Evolutionary conservation across 1,139 yeast species (phyloP).

Genomic region (Yamadazyma trypodendri): DNA sequence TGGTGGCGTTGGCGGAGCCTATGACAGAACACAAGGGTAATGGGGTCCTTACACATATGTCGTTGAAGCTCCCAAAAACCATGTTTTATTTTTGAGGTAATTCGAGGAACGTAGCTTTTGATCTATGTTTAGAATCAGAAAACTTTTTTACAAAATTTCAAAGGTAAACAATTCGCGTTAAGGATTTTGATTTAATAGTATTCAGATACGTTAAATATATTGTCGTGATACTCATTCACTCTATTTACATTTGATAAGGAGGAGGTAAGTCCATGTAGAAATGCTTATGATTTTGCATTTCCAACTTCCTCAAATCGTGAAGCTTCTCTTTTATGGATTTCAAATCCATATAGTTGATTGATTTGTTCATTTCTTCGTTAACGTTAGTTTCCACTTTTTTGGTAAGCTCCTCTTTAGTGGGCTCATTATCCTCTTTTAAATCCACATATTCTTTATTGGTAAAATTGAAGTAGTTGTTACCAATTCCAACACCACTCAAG

Average conservation of each 20-base stretch:
- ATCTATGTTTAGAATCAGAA: constrained; percentile 1
- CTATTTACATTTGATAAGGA: constrained; percentile 15
- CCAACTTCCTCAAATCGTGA: constrained; percentile 17
- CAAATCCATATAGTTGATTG: constrained; percentile 35
- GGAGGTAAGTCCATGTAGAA: constrained; percentile 17
- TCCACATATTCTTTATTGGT: constrained; percentile 25
- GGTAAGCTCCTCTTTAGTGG: background rate
- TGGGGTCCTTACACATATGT: constrained; percentile 66
- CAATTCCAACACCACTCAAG: constrained; percentile 36
- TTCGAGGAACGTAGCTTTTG: no score
- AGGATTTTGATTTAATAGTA: no score
- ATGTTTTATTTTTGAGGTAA: constrained; percentile 20
- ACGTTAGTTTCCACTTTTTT: background rate
- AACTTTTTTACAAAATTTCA: background rate
- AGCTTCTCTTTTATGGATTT: constrained; percentile 23
- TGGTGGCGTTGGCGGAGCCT: constrained; percentile 31
- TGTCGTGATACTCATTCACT: no score
- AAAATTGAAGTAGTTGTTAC: constrained; percentile 35
- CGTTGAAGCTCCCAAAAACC: constrained; percentile 69
- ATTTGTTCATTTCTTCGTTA: constrained; percentile 19
- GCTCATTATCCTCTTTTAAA: constrained; percentile 12
- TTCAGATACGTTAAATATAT: no score
- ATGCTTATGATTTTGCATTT: constrained; percentile 14
- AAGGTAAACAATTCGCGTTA: constrained; percentile 2
- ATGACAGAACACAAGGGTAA: constrained; percentile 78